Conservation (phyloP, 2,329 filamentous ascomycete genomes). For the Exophiala viscosa region DNA sequence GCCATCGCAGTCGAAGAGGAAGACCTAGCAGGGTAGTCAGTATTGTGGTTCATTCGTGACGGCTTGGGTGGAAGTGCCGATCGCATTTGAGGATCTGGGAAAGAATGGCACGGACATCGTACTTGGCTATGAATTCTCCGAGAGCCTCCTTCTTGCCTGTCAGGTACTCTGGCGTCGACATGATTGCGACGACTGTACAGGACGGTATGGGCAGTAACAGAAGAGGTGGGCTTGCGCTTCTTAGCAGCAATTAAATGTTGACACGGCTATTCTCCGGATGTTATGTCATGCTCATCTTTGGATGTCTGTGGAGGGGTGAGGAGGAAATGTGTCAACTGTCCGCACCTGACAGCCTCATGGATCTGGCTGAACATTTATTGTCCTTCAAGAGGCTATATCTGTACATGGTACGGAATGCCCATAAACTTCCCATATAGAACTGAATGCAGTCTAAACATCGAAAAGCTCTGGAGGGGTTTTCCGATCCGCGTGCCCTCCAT, state of each 20-base stretch:
- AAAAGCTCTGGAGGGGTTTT: no score
- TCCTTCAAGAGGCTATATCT: no score
- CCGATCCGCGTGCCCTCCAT: no score
- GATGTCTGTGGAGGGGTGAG: no score
- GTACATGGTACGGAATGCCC: no score
- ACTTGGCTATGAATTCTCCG: slow-evolving; percentile 78
- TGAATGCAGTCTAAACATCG: no score
- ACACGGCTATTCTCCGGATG: not conserved
- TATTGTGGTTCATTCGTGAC: slow-evolving; percentile 1
- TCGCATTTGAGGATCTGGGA: not conserved
- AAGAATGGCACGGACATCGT: slow-evolving; percentile 62
- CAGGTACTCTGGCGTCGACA: slow-evolving; percentile 55
- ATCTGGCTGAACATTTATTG: no score
- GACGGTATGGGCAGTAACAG: not conserved
- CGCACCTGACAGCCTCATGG: no score
- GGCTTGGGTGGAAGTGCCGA: not conserved
- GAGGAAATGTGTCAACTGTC: no score
- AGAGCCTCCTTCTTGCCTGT: slow-evolving; percentile 75
- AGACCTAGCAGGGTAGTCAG: slow-evolving; percentile 56
- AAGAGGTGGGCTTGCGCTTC: not conserved
- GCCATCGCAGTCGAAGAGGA: slow-evolving; percentile 96
- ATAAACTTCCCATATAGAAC: no score
- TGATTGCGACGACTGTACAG: slow-evolving; percentile 7
- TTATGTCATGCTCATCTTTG: not conserved
- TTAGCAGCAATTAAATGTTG: not conserved